A percentile compares a stretch with the other conserved stretches of the same genome.
Conservation (phyloP, 1,139 yeast genomes). For the Yamadazyma taylorii region DNA sequence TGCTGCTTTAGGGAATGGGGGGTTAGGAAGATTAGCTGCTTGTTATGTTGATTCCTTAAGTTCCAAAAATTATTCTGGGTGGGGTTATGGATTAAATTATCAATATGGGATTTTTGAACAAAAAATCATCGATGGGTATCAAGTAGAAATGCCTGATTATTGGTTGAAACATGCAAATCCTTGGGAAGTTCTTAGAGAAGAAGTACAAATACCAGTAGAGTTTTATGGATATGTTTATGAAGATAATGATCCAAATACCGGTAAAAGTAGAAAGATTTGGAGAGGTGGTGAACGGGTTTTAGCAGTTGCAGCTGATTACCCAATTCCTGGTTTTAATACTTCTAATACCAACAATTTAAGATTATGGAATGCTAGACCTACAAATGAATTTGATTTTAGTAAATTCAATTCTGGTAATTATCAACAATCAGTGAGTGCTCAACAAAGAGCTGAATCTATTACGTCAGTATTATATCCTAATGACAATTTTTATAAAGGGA, state of each 20-base stretch:
- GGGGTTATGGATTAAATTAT: slow-evolving; percentile 96
- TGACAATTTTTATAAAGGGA: slow-evolving; percentile 89
- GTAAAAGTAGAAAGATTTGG: slow-evolving; percentile 64
- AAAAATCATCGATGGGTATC: slow-evolving; percentile 87
- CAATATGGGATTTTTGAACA: slow-evolving; percentile 94
- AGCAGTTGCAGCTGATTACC: slow-evolving; percentile 92
- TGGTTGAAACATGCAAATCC: slow-evolving; percentile 89
- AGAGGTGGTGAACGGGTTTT: slow-evolving; percentile 84
- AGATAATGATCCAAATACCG: slow-evolving; percentile 51
- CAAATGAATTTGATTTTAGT: slow-evolving; percentile 87
- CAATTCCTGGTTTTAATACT: slow-evolving; percentile 89
- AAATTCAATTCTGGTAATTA: slow-evolving; percentile 94
- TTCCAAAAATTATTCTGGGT: slow-evolving; percentile 84
- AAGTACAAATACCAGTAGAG: slow-evolving; percentile 89
- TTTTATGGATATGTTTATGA: slow-evolving; percentile 83
- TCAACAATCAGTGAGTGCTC: slow-evolving; percentile 77
- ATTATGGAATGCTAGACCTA: slow-evolving; percentile 89
- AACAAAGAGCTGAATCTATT: slow-evolving; percentile 87
- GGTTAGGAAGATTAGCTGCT: slow-evolving; percentile 92
- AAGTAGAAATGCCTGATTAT: slow-evolving; percentile 91
- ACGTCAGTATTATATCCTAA: slow-evolving; percentile 92
- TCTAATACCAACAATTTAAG: slow-evolving; percentile 84
- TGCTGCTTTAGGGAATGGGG: slow-evolving; percentile 95
- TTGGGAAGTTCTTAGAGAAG: slow-evolving; percentile 88
- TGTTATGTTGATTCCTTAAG: slow-evolving; percentile 90